Evolutionary conservation across 306 rosid genomes (phyloP).

Genomic region (Malus sylvestris): DNA sequence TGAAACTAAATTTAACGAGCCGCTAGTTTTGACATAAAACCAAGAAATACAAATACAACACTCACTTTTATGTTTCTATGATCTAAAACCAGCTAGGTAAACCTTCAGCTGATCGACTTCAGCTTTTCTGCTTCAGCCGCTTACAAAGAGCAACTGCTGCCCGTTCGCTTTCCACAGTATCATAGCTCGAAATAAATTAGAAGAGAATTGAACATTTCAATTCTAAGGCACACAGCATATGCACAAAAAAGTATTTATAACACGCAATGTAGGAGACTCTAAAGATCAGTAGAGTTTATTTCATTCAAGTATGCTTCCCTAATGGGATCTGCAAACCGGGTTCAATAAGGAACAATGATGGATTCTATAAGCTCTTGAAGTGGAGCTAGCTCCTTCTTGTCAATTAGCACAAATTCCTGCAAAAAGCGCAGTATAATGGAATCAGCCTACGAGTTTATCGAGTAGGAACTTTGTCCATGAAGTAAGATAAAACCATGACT

Average conservation of each 20-base stretch:
- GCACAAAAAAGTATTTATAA: slow-evolving; percentile 14
- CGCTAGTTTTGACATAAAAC: not conserved
- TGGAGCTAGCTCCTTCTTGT: slow-evolving; percentile 98
- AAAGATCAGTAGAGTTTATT: slow-evolving; percentile 24
- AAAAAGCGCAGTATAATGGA: slow-evolving; percentile 1
- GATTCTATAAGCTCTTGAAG: slow-evolving; percentile 98
- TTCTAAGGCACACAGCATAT: slow-evolving; percentile 19
- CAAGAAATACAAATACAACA: not conserved
- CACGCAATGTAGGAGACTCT: slow-evolving; percentile 4
- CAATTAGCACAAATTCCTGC: slow-evolving; percentile 95
- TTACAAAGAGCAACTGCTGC: not conserved
- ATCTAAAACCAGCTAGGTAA: not conserved
- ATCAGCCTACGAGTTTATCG: not conserved
- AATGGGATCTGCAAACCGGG: slow-evolving; percentile 21
- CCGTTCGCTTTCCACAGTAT: not conserved
- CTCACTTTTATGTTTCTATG: not conserved
- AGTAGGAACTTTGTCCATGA: not conserved
- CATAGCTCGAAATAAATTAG: slow-evolving; percentile 4
- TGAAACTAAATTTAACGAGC: not conserved
- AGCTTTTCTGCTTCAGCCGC: not conserved
- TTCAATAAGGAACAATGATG: slow-evolving; percentile 72
- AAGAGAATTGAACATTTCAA: not conserved
- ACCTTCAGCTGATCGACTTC: not conserved
- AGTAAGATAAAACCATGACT: not conserved
- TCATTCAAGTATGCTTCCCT: slow-evolving; percentile 21